Evolutionary conservation across 306 rosid species (phyloP).

Genomic region (Cicer bijugum): DNA sequence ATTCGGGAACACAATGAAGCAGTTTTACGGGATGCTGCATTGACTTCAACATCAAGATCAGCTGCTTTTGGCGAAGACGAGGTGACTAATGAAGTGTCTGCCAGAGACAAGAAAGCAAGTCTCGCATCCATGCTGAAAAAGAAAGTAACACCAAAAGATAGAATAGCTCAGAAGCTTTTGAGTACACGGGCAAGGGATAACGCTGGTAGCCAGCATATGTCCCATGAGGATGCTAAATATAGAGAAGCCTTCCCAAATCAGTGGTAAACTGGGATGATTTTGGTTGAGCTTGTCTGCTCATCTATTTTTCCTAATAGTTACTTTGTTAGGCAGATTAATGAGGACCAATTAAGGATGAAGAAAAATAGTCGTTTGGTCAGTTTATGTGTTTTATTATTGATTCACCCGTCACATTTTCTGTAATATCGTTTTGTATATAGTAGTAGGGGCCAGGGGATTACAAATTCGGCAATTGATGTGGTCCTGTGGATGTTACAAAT

Average conservation of each 20-base stretch:
- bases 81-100: conserved; percentile 36
- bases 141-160: conserved; percentile 78
- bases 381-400: conserved; percentile 4
- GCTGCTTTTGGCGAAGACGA: conserved; percentile 63
- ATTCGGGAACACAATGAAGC: conserved; percentile 84
- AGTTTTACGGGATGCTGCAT: conserved; percentile 76
- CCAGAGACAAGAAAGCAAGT: conserved; percentile 60
- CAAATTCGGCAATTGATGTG: conserved; percentile 22
- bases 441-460: conserved; percentile 36
- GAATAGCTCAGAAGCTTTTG: conserved; percentile 69
- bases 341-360: conserved; percentile 29
- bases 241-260: conserved; percentile 85
- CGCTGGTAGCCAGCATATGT: conserved; percentile 53
- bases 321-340: conserved; percentile 28
- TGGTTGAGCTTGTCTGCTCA: conserved; percentile 5
- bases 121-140: conserved; percentile 84
- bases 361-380: conserved; percentile 27
- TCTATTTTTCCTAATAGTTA: conserved; percentile 14
- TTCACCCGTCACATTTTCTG: conserved; percentile 12
- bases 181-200: conserved; percentile 56
- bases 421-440: conserved; percentile 21
- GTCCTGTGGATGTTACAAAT: conserved; percentile 4
- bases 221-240: conserved; percentile 59
- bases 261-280: conserved; percentile 51
- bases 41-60: conserved; percentile 79